Base-by-base conservation (phyloP, 805 yeast genomes). In the Isabelozyma rhagii region DNA sequence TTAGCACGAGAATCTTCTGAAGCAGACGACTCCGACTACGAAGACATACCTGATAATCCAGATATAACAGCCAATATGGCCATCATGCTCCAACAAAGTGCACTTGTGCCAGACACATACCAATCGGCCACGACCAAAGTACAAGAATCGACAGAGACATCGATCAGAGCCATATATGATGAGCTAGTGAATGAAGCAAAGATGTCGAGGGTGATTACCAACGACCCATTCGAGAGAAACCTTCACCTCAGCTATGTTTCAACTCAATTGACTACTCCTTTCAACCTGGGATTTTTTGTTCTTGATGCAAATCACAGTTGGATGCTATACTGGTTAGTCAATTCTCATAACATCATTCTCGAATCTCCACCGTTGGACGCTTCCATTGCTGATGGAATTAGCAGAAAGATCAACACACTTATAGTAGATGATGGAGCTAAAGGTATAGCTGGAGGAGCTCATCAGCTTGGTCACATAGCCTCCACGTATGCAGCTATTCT, bases 251-350 rank as follows among this genome's bases (percentile, higher is more conserved):
- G 54, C 46, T 87, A 75, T 58, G 64, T 81, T 11, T 64, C 69
- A 17, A 50, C 60, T n/a, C 69, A 72, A 15, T 66, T 82, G 21
- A 56, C 62, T 8, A 61, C 66, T 9, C 69, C 76, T 14, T 71
- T 87, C 27, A 87, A 91, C 0, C 54, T 68, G 2, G 69, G 64
- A 8, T 85, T 78, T 63, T 61, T 66, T 3, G 77, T 78, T 0
- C 72, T 89, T 44, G 97, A 93, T 66, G 94, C 97, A 0, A 87
- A 94, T n/a, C 91, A 86, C 52, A 84, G 96, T 0, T 94, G 98
- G 98, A 69, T 93, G 60, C 51, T 88, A 1, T 93, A 87, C 63
- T 94, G 99, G 99, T 68, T 85, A 6, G 62, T 80, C 43, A 90
- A 89, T 61, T 74, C 69, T 4, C 55, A 58, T 28, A 39, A 43